Conservation (phyloP, 1,284 basidiomycete species). For the Stygiomarasmius scandens region DNA sequence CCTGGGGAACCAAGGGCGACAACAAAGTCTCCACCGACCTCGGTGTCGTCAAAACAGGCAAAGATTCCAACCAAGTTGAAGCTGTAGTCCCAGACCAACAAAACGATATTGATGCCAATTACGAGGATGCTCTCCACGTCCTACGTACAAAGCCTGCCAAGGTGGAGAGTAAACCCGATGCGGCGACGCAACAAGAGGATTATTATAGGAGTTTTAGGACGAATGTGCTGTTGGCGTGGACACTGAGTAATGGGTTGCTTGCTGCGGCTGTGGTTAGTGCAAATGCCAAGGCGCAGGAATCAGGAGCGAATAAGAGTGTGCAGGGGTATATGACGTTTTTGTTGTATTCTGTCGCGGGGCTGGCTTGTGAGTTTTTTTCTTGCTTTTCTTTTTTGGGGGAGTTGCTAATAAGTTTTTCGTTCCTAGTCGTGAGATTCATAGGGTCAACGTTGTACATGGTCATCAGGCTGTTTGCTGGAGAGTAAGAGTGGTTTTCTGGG, state of each 20-base stretch:
- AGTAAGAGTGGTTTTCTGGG: conserved; percentile 44
- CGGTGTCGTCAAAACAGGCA: conserved; percentile 65
- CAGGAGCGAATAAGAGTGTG: conserved; percentile 53
- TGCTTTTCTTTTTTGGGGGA: not conserved
- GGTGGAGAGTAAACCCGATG: conserved; percentile 62
- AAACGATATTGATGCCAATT: conserved; percentile 85
- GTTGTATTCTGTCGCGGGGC: conserved; percentile 81
- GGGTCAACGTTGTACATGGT: conserved; percentile 81
- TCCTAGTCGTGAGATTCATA: conserved; percentile 76
- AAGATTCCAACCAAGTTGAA: conserved; percentile 69
- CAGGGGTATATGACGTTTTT: conserved; percentile 84
- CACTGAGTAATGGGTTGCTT: conserved; percentile 77
- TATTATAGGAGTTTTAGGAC: conserved; percentile 89
- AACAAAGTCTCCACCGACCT: conserved; percentile 85
- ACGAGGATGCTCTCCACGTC: conserved; percentile 82
- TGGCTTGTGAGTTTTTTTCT: conserved; percentile 66
- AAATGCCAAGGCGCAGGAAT: conserved; percentile 47
- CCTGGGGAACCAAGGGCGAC: conserved; percentile 92
- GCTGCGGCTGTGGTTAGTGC: conserved; percentile 74
- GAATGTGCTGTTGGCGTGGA: conserved; percentile 86
- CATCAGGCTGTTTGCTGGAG: conserved; percentile 81
- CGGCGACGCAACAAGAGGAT: conserved; percentile 81
- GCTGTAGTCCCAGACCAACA: conserved; percentile 80
- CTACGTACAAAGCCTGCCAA: conserved; percentile 77
- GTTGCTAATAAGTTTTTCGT: not conserved